Percentiles rank a stretch among this genome's conserved stretches.
phyloP scores from a whole-genome alignment of 805 yeast genomes.

The Suhomyces prunicola region DNA sequence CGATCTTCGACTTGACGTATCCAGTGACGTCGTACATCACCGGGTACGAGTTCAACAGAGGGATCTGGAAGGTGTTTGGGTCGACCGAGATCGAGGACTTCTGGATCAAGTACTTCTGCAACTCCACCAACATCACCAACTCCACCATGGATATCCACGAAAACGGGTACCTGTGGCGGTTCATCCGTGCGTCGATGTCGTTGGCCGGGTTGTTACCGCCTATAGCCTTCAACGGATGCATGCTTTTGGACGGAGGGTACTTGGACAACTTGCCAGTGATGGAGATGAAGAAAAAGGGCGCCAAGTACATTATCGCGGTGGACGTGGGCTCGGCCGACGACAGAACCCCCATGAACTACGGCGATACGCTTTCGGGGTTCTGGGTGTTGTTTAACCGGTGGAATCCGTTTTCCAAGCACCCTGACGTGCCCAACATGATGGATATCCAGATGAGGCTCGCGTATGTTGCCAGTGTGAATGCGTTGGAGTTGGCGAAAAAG shows the following conservation, averaged over 20 bases:
- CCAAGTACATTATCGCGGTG: conserved; percentile 81
- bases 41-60: conserved; percentile 95
- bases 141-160: conserved; percentile 94
- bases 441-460: conserved; percentile 92
- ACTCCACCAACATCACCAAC: conserved; percentile 92
- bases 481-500: conserved; percentile 79
- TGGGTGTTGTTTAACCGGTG: conserved; percentile 87
- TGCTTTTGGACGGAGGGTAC: conserved; percentile 95
- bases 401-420: conserved; percentile 85
- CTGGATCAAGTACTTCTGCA: conserved; percentile 86
- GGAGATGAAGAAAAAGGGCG: conserved; percentile 90
- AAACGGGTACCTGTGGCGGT: conserved; percentile 93
- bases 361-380: conserved; percentile 87
- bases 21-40: conserved; percentile 95
- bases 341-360: conserved; percentile 82
- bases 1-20: conserved; percentile 78
- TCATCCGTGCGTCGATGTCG: conserved; percentile 93
- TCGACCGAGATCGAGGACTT: conserved; percentile 91
- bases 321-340: conserved; percentile 97
- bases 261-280: conserved; percentile 88
- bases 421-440: conserved; percentile 90
- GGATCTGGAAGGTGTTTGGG: conserved; percentile 96
- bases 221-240: conserved; percentile 81
- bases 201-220: conserved; percentile 92
- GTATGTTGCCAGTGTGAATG: conserved; percentile 92